Evolutionary conservation across 2,329 filamentous ascomycete species (phyloP).

Genomic region (Sarocladium strictum): DNA sequence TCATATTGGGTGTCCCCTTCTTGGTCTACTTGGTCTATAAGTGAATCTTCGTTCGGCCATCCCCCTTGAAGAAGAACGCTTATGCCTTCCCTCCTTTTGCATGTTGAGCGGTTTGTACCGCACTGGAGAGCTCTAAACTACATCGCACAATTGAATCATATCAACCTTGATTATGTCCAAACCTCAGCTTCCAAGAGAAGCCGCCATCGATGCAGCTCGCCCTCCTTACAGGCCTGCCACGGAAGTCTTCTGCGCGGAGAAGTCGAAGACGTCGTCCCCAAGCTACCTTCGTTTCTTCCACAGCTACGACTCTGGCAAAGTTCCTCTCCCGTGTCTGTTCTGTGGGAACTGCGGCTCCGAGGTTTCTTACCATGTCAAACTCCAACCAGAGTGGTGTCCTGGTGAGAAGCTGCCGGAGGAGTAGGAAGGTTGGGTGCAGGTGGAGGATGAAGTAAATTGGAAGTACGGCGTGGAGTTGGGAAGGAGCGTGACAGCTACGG

Average conservation of each 20-base stretch:
- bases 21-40: too few relatives aligned
- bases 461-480: slow-evolving; percentile 13
- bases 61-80: too few relatives aligned
- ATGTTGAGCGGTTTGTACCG: too few relatives aligned
- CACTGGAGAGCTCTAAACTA: too few relatives aligned
- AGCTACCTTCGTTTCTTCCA: slow-evolving; percentile 22
- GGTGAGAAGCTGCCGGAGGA: slow-evolving; percentile 14
- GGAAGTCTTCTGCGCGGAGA: slow-evolving; percentile 15
- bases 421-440: slow-evolving; percentile 16
- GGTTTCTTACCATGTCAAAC: slow-evolving; percentile 16
- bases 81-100: too few relatives aligned
- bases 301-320: slow-evolving; percentile 13
- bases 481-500: slow-evolving; percentile 18
- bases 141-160: too few relatives aligned
- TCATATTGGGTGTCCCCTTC: background rate
- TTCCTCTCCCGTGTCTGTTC: slow-evolving; percentile 17
- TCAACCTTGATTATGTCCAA: background rate
- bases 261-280: slow-evolving; percentile 3
- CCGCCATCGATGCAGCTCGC: slow-evolving; percentile 14
- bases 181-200: slow-evolving; percentile 14
- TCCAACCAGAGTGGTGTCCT: slow-evolving; percentile 12
- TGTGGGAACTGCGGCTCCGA: slow-evolving; percentile 20
- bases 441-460: slow-evolving; percentile 13
- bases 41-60: too few relatives aligned
- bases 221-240: slow-evolving; percentile 16